phyloP scores from a whole-genome alignment of 75 land plant genomes.

The Selaginella tamariscina region DNA sequence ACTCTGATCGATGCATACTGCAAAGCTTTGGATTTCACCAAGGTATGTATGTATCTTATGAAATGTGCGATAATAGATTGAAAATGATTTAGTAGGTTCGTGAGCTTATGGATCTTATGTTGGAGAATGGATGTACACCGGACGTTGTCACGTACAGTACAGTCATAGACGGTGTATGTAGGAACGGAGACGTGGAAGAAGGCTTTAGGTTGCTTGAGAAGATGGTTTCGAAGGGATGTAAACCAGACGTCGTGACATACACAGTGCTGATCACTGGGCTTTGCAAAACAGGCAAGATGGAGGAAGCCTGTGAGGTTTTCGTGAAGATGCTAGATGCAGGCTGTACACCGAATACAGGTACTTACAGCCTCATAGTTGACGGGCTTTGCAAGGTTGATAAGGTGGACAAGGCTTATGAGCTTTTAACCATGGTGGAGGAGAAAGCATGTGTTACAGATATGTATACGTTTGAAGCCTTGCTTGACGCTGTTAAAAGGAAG shows the following conservation, averaged over 20 bases:
- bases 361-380: not conserved
- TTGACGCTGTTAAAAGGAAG: not conserved
- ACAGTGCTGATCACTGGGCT: not conserved
- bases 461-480: not conserved
- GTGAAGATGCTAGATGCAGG: not conserved
- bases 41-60: too few relatives aligned
- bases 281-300: not conserved
- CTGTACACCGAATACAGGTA: not conserved
- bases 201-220: not conserved
- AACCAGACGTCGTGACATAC: not conserved
- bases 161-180: not conserved
- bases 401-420: not conserved
- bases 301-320: not conserved
- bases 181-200: not conserved
- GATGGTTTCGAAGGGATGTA: not conserved
- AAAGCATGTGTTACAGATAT: not conserved
- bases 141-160: not conserved
- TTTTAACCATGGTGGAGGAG: not conserved
- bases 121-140: not conserved
- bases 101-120: not conserved
- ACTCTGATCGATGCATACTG: not conserved
- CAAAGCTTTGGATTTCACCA: not conserved
- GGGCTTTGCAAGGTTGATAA: conserved; percentile 1
- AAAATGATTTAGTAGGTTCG: not conserved
- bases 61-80: too few relatives aligned